Percentiles rank a stretch among this genome's conserved stretches.
Evolutionary conservation across 345 rosid species (phyloP).

Genomic region (Erucastrum elatum): DNA sequence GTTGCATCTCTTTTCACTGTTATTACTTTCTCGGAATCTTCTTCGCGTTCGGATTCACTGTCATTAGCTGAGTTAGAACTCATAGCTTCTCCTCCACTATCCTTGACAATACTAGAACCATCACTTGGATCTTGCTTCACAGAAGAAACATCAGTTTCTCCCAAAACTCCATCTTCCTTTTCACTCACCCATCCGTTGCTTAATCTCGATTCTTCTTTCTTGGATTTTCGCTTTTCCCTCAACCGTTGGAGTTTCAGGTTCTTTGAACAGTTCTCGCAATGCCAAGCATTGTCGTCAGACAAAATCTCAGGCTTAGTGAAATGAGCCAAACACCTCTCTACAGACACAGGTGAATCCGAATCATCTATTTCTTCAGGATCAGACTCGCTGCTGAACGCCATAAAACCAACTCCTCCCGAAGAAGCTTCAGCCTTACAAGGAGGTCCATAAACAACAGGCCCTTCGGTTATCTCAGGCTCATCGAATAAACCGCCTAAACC

Average conservation of each 20-base stretch:
- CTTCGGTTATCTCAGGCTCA: conserved; percentile 70
- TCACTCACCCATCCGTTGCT: conserved; percentile 36
- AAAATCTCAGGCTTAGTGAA: conserved; percentile 84
- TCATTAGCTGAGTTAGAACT: conserved; percentile 40
- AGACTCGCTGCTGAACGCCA: conserved; percentile 69
- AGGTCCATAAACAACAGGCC: conserved; percentile 60
- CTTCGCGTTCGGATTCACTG: conserved; percentile 43
- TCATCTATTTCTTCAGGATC: conserved; percentile 95
- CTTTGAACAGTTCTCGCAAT: conserved; percentile 85
- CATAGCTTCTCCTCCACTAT: conserved; percentile 36
- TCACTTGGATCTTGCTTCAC: conserved; percentile 36
- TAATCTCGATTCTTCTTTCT: conserved; percentile 28
- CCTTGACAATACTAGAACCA: conserved; percentile 40
- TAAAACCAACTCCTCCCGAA: conserved; percentile 52
- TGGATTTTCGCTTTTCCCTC: conserved; percentile 47
- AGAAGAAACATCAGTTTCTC: conserved; percentile 12
- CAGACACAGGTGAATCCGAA: conserved; percentile 78
- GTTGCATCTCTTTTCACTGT: conserved; percentile 91
- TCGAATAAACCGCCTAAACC: conserved; percentile 87
- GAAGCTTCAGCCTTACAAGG: conserved; percentile 53
- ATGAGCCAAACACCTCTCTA: conserved; percentile 88
- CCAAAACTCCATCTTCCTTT: conserved; percentile 29
- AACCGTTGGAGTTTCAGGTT: conserved; percentile 45
- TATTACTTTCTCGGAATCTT: conserved; percentile 41
- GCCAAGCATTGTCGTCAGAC: conserved; percentile 91